Evolutionary conservation across 2,329 filamentous ascomycete species (phyloP), one percentile per base, ranked within the genome.

Genomic region (Lizonia empirigonia): DNA sequence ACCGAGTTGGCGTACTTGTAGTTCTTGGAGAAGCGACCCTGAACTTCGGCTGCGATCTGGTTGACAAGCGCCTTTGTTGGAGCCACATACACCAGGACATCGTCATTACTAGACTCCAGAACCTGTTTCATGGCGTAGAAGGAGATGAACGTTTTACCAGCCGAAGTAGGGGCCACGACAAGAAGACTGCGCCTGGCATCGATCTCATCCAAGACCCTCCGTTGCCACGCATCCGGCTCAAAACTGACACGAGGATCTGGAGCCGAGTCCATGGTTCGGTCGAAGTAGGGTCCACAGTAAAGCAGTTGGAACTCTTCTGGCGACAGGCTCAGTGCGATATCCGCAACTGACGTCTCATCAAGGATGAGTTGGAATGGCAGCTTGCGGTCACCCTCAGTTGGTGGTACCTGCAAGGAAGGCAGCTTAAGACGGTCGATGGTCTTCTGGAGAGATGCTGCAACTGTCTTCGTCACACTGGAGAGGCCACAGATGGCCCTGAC

Each of bases 61-160:
- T 92, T 92, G 51, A 92, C 88, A 9, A 93, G 77, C 3, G 90
- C 88, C 65, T 93, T 93, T 0, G 89, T 92, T 0, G 89, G 89
- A 0, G 88, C 89, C 5, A 93, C 86, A 59, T 92, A 93, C 0
- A 92, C 86, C 6, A 93, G 73, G 2, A 92, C 80, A 2, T 83
- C 85, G 39, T 90, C 83, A 53, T 92, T 82, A 55, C 83, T 84
- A 4, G 80, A 80, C 64, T 87, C 79, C 8, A 93, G 76, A 1
- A 91, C 77, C 64, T 89, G 85, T 63, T 88, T 87, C 86, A 92
- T 93, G 1, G 89, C 89, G 61, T 93, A 91, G 70, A 92, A 93
- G 1, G 84, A 88, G 51, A 92, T 92, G 69, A 92, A 93, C 0
- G 89, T 93, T 70, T 92, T 93, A 59, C 89, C 89, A 0, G 89